Percentiles rank a stretch among this genome's conserved stretches.
Evolutionary conservation across 129 eudicot genomes (phyloP).

Genomic region (Lonicera japonica): DNA sequence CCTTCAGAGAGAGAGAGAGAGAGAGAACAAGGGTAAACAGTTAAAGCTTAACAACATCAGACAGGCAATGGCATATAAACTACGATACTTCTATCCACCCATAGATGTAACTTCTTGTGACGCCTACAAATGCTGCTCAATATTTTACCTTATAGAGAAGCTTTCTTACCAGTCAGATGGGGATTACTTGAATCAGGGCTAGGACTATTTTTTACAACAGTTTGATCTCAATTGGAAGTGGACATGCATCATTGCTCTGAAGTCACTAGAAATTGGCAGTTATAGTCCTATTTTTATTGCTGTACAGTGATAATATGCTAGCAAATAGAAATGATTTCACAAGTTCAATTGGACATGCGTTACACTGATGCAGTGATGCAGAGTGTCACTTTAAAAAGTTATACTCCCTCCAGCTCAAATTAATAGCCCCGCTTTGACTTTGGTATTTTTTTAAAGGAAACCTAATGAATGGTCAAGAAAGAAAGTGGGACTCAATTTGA

Average conservation of each 20-base stretch:
- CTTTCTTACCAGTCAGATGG: neutral
- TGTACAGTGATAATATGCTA: no score
- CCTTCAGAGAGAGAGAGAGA: no score
- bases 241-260: neutral
- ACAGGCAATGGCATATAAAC: neutral
- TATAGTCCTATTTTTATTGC: neutral
- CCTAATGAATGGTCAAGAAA: no score
- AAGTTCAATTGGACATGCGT: no score
- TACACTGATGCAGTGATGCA: no score
- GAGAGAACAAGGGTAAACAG: no score
- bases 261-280: neutral
- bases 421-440: no score
- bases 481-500: no score
- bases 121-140: neutral
- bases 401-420: no score
- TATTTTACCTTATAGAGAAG: neutral
- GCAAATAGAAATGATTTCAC: no score
- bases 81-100: neutral
- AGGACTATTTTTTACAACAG: neutral
- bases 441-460: no score
- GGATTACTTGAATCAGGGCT: neutral
- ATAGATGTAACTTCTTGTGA: neutral
- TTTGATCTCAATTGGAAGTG: neutral
- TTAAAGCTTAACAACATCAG: neutral
- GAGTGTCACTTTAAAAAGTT: no score